Conservation (phyloP, 208 protist species). For the Leishmania lainsoni region DNA sequence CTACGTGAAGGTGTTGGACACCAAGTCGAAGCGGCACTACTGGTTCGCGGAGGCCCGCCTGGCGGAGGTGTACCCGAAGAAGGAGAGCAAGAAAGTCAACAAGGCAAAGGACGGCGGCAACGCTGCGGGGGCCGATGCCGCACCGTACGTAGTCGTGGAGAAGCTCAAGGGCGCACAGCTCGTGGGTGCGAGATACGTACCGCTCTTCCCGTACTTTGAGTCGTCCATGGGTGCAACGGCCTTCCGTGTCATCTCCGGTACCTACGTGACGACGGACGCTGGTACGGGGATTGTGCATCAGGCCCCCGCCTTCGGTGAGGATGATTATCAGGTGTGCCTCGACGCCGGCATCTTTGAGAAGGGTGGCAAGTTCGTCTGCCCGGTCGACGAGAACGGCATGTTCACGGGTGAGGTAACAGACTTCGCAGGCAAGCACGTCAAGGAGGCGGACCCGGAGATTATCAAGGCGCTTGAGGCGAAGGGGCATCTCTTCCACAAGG, state of each 20-base stretch:
- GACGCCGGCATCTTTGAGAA: constrained; percentile 93
- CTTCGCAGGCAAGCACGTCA: constrained; percentile 96
- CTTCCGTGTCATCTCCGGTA: constrained; percentile 95
- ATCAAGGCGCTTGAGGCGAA: constrained; percentile 93
- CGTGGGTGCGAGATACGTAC: constrained; percentile 93
- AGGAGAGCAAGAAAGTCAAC: constrained; percentile 44
- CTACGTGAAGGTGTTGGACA: constrained; percentile 97
- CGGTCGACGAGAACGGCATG: constrained; percentile 98
- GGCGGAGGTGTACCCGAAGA: constrained; percentile 77
- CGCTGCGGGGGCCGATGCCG: constrained; percentile 18
- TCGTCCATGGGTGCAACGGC: constrained; percentile 55
- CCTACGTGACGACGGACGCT: constrained; percentile 97
- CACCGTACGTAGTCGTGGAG: constrained; percentile 77
- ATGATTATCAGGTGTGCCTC: constrained; percentile 99
- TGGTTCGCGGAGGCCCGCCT: constrained; percentile 80
- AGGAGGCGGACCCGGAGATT: constrained; percentile 97
- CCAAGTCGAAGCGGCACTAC: constrained; percentile 83
- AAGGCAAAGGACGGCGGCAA: constrained; percentile 13
- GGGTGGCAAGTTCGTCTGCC: constrained; percentile 88
- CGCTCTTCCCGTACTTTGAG: constrained; percentile 98
- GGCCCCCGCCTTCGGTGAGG: constrained; percentile 99
- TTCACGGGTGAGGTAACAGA: constrained; percentile 97
- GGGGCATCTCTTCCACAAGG: constrained; percentile 91
- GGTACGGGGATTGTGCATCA: constrained; percentile 99
- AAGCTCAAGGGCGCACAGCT: constrained; percentile 91